Percentiles rank a stretch among this genome's conserved stretches.
Evolutionary conservation across 2,329 filamentous ascomycete genomes (phyloP).

Genomic region (Cryphonectria radicalis): DNA sequence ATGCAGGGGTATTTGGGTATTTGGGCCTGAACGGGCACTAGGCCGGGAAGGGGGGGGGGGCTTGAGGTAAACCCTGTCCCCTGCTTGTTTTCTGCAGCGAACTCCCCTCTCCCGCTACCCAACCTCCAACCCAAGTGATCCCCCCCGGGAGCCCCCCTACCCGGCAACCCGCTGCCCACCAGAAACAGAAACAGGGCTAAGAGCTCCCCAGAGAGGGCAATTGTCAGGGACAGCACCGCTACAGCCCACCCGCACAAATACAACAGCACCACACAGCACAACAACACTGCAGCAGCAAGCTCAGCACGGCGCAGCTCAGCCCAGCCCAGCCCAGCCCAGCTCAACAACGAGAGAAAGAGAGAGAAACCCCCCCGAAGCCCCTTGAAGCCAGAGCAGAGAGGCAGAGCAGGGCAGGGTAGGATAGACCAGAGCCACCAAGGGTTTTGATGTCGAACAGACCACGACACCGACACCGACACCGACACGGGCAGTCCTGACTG

Average conservation of each 20-base stretch:
- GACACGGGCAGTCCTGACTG: not conserved
- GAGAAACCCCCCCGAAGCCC: too few species aligned
- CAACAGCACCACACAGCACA: constrained; percentile 1
- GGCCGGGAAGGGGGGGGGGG: not conserved
- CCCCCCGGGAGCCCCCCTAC: not conserved
- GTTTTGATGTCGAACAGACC: not conserved
- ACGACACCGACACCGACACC: not conserved
- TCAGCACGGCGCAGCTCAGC: constrained; percentile 5
- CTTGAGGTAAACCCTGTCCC: not conserved
- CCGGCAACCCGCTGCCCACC: constrained; percentile 1
- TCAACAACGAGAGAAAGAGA: not conserved
- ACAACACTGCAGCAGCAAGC: not conserved
- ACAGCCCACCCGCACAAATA: not conserved
- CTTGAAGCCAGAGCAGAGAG: not conserved
- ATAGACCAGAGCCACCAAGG: not conserved
- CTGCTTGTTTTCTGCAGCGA: constrained; percentile 4
- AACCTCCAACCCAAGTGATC: not conserved
- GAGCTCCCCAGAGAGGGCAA: constrained; percentile 5
- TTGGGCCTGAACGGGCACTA: not conserved
- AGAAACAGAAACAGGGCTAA: constrained; percentile 10
- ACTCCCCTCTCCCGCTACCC: not conserved
- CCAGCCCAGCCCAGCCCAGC: not conserved
- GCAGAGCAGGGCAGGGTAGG: not conserved
- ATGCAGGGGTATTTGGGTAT: constrained; percentile 2
- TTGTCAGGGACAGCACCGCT: constrained; percentile 1